phyloP scores from a whole-genome alignment of 768 basidiomycete genomes.

The Hemileccinum rubropunctum region DNA sequence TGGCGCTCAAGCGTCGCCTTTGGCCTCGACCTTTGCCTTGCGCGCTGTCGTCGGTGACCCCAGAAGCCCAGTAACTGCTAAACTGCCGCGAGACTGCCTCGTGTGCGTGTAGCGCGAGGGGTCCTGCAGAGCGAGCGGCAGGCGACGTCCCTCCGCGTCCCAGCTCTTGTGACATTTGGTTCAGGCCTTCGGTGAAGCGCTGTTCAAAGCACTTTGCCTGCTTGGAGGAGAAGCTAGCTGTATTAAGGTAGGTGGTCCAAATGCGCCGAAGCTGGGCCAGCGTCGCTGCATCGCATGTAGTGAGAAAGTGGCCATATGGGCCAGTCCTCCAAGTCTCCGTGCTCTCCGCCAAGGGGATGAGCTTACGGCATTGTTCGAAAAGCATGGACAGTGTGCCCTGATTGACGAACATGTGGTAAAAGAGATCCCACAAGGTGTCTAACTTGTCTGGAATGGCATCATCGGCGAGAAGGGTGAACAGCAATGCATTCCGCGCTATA shows the following conservation, averaged over 20 bases:
- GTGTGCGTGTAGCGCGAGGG: too few relatives aligned
- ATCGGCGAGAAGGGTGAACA: conserved; percentile 26
- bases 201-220: conserved; percentile 8
- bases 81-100: conserved; percentile 14
- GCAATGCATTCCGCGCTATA: conserved; percentile 26
- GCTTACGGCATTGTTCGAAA: conserved; percentile 25
- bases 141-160: neutral
- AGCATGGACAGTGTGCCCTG: conserved; percentile 16
- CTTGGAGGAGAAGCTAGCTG: too few relatives aligned
- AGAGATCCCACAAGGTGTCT: conserved; percentile 25
- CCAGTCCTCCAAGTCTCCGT: too few relatives aligned
- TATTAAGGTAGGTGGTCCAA: conserved; percentile 22
- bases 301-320: too few relatives aligned
- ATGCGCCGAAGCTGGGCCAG: conserved; percentile 17
- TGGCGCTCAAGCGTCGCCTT: conserved; percentile 7
- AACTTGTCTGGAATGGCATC: conserved; percentile 8
- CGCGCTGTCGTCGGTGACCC: conserved; percentile 3
- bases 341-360: conserved; percentile 17
- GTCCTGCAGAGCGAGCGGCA: conserved; percentile 29
- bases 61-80: conserved; percentile 21
- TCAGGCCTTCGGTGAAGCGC: conserved; percentile 10
- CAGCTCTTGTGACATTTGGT: neutral
- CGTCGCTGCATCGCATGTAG: too few relatives aligned
- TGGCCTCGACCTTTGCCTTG: neutral
- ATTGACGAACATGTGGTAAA: conserved; percentile 24